A percentile compares a stretch with the other conserved stretches of the same genome.
Evolutionary conservation across 345 rosid genomes (phyloP).

Genomic region (Populus alba): DNA sequence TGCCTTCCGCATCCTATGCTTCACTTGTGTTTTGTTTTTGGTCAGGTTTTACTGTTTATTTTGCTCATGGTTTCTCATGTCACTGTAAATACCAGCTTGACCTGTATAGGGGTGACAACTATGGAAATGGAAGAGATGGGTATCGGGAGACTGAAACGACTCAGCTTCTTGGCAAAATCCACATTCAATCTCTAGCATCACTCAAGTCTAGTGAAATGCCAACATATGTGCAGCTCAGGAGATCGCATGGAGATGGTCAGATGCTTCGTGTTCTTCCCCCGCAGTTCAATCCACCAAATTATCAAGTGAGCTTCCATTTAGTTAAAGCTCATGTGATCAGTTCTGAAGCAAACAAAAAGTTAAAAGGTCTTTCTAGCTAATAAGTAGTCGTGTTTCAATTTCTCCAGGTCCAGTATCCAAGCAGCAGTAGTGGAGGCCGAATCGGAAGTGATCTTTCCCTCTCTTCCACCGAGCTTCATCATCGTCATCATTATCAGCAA

Average conservation of each 20-base stretch:
- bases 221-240: constrained; percentile 39
- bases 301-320: constrained; percentile 26
- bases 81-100: constrained; percentile 2
- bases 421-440: constrained; percentile 59
- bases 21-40: neutral
- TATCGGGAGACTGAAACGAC: constrained; percentile 47
- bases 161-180: constrained; percentile 56
- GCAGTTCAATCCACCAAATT: constrained; percentile 23
- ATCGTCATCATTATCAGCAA: constrained; percentile 24
- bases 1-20: too few species aligned
- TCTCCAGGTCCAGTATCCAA: constrained; percentile 38
- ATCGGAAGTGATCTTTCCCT: constrained; percentile 63
- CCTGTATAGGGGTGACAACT: constrained; percentile 24
- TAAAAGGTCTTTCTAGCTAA: neutral
- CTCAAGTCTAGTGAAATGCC: constrained; percentile 28
- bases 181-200: constrained; percentile 46
- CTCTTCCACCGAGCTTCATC: constrained; percentile 37
- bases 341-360: neutral
- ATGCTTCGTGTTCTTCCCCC: constrained; percentile 42
- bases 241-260: constrained; percentile 26
- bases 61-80: neutral
- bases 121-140: constrained; percentile 25
- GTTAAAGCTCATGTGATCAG: neutral
- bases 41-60: neutral
- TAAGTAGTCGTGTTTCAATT: neutral